Evolutionary conservation across 2,329 filamentous ascomycete species (phyloP), one percentile per base, ranked within the genome.

Genomic region (Penicillium occitanis): DNA sequence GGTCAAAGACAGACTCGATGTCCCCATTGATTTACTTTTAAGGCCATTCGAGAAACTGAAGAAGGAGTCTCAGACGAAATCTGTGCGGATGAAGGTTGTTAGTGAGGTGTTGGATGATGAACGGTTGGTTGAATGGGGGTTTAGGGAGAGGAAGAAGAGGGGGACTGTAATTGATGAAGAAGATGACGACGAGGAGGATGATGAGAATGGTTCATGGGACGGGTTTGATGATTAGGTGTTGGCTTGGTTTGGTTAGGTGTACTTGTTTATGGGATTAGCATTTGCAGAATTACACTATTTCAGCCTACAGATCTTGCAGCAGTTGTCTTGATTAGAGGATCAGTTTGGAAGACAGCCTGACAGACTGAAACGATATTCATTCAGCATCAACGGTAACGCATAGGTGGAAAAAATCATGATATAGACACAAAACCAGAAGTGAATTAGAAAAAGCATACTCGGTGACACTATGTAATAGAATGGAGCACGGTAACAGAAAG

Each of bases 101-200:
- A 84, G 83, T 68, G 91, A 94, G 71, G 86, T 87, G 28, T 78
- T 96, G 67, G 84, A 83, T 1, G 94, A 98, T 76, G 89, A 90
- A 71, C 85, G 92, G 70, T 78, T 97, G 75, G 85, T 86, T 60
- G 86, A 87, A 76, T 91, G 88, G 78, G 77, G 76, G 35, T 70
- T 75, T 50, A 62, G 35, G 22, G 75, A 68, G 75, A 77, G 75
- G 70, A 81, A 77, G 69, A 73, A 75, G 42, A 77, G 79, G 5
- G 80, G 76, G 40, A 72, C 74, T 14, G 74, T 75, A n/a, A 77
- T 77, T 7, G 75, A 69, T 7, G 72, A 70, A 28, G 78, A 81
- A n/a, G 82, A 85, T 6, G 84, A 84, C 4, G 48, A 33, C 3
- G 63, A 65, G 2, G 46, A 58, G 5, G 53, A 65, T 3, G 63